Evolutionary conservation across 108 stramenopile species (phyloP).

Genomic region (Skeletonema marinoi): DNA sequence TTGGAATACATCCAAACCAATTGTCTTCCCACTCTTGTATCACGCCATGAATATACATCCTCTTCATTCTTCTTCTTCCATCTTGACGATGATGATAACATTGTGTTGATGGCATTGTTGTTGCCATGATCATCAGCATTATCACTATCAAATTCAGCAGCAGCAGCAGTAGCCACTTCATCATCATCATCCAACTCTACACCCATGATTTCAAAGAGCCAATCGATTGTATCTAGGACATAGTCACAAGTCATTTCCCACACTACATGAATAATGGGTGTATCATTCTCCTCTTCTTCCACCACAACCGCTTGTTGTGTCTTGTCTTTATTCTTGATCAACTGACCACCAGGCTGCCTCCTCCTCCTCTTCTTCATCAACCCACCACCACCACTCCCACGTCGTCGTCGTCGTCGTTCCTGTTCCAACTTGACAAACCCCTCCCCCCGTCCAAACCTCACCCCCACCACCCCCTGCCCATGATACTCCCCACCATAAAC

Average conservation of each 20-base stretch:
- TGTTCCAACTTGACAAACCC: conserved; percentile 25
- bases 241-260: conserved; percentile 9
- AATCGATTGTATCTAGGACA: conserved; percentile 6
- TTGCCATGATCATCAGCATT: background rate
- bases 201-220: conserved; percentile 20
- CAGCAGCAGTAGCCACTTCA: background rate
- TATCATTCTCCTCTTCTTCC: background rate
- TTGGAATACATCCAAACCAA: conserved; percentile 25
- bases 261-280: background rate
- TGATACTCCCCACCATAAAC: conserved; percentile 16
- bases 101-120: background rate
- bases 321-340: background rate
- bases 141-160: background rate
- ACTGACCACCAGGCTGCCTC: background rate
- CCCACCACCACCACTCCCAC: background rate
- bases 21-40: conserved; percentile 33
- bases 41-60: conserved; percentile 42
- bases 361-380: background rate
- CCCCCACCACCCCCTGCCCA: background rate
- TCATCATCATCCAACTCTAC: conserved; percentile 9
- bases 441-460: conserved; percentile 20
- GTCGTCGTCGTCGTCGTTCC: background rate
- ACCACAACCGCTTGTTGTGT: background rate
- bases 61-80: conserved; percentile 16
- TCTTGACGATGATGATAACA: background rate